These are phyloP conservation scores for Cercospora sesami DNA, from an alignment of 2,329 filamentous ascomycete genomes.

Conservation along the genomic window DNA sequence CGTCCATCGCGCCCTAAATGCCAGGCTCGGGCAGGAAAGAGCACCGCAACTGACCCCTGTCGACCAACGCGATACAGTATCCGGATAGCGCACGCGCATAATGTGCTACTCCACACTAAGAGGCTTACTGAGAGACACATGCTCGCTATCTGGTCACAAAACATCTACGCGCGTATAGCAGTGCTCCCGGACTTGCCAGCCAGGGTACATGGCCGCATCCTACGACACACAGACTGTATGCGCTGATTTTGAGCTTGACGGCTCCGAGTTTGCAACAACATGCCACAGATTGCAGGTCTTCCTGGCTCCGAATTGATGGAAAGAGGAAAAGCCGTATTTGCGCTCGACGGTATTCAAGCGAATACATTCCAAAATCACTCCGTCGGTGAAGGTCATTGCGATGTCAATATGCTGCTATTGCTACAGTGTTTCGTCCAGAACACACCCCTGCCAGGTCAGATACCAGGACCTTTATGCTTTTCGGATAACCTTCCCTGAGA, in stretches of 20 bases:
- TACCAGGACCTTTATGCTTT: not conserved
- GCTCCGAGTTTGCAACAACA: not conserved
- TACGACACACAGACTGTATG: not conserved
- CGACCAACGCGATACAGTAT: not conserved
- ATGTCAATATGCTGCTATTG: not conserved
- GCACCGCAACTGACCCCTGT: not conserved
- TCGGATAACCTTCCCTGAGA: constrained; percentile 1
- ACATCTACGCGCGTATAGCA: not conserved
- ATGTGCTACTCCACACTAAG: not conserved
- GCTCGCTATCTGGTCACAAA: not conserved
- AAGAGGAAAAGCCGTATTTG: not conserved
- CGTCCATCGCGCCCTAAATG: not conserved
- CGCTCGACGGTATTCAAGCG: not conserved
- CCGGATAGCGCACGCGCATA: not conserved
- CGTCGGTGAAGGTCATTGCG: not conserved
- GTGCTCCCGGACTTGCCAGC: not conserved
- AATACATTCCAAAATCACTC: not conserved
- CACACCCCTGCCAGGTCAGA: not conserved
- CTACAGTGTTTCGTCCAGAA: not conserved
- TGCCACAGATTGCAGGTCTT: not conserved
- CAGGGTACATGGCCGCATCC: not conserved
- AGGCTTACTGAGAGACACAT: not conserved
- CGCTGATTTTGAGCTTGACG: not conserved
- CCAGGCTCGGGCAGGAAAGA: not conserved
- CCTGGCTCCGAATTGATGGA: not conserved